Evolutionary conservation across 306 rosid species (phyloP), one percentile per base, ranked within the genome.

Genomic region (Sechiopsis laciniata): DNA sequence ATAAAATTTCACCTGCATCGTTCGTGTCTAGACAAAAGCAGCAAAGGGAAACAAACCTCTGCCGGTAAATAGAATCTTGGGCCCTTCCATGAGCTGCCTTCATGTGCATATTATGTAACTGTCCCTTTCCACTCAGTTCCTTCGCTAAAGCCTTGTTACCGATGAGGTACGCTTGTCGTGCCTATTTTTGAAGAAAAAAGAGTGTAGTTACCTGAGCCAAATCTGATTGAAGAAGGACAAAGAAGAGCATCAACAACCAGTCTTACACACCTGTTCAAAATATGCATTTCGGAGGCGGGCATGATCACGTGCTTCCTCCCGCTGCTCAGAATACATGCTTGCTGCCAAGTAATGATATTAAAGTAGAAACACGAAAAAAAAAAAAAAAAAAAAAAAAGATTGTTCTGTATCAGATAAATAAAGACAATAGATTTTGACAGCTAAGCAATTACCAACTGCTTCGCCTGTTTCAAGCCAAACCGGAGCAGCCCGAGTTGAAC

Each of bases 231-330:
- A 7, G 55, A 6, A 48, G 19, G 19, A 45, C 52, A 46, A 29
- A 42, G 79, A 59, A 75, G 7, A 78, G 40, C 20, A 55, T 58
- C 63, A 55, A 76, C 65, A 45, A 52, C 76, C 26, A 75, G 7
- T 48, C 40, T 72, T 65, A 73, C 85, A 81, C 78, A 88, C 98
- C 98, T 93, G 98, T 78, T 93, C 98, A 83, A 93, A 88, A 78
- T 87, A 90, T 52, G 90, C 91, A 85, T 93, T 93, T 12, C 98
- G 97, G 46, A 93, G 51, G 52, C 96, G 97, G 72, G 98, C 98
- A 83, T 93, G 98, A 81, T 88, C 98, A 54, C 97, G 96, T 71
- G 98, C 98, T 87, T 90, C 98, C 86, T 87, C 98, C 81, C 98
- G 89, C 82, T 87, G 81, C 80, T 93, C 96, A 77, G 98, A 84